Evolutionary conservation across 73 alveolate genomes (phyloP).

Genomic region (Chromera velia): DNA sequence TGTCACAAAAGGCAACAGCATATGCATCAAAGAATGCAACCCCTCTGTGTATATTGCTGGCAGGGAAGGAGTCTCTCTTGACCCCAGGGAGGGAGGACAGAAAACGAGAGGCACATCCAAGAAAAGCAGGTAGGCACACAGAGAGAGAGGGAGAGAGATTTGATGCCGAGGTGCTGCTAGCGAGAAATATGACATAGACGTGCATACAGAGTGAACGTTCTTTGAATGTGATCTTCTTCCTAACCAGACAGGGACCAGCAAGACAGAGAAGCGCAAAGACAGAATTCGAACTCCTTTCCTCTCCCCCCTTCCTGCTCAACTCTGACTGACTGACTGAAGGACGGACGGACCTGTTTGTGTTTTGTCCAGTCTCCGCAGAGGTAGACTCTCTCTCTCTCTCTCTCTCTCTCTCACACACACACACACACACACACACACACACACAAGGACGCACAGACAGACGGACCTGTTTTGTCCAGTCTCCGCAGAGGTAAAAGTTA

Average conservation of each 20-base stretch:
- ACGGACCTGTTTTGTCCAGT: constrained; percentile 35
- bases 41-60: not conserved
- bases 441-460: not conserved
- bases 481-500: constrained; percentile 37
- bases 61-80: not conserved
- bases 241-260: no score
- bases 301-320: no score
- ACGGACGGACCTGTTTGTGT: not conserved
- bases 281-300: no score
- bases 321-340: no score
- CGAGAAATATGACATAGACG: no score
- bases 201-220: no score
- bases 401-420: not conserved
- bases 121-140: not conserved
- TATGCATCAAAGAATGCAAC: not conserved
- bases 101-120: not conserved
- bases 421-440: not conserved
- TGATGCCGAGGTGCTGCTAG: no score
- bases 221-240: no score
- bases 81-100: not conserved
- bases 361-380: not conserved
- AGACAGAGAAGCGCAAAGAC: no score
- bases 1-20: not conserved
- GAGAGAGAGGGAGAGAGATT: no score
- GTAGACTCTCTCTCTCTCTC: not conserved